Conservation (phyloP, 306 rosid species). For the Carpinus viminea region DNA sequence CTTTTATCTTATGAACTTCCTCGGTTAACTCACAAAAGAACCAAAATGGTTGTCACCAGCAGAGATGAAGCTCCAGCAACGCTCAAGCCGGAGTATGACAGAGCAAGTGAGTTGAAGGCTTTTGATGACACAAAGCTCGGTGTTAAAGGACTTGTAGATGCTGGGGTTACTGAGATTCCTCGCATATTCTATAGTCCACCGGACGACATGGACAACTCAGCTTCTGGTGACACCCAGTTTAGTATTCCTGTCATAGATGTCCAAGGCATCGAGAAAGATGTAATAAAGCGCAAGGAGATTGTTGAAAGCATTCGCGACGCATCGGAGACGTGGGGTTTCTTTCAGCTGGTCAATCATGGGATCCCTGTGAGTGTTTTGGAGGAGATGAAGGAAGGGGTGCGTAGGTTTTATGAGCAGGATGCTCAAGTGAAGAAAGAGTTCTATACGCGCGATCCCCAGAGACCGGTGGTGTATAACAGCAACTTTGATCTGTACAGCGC, state of each 20-base stretch:
- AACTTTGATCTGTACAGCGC: conserved; percentile 37
- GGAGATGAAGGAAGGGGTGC: conserved; percentile 35
- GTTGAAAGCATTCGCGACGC: conserved; percentile 32
- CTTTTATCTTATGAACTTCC: neutral
- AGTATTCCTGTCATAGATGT: conserved; percentile 50
- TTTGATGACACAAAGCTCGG: conserved; percentile 59
- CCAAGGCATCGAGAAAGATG: conserved; percentile 14
- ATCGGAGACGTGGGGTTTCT: conserved; percentile 43
- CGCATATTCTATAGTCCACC: conserved; percentile 40
- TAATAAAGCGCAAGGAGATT: conserved; percentile 19
- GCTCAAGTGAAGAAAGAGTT: conserved; percentile 32
- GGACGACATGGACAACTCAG: conserved; percentile 6
- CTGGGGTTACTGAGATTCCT: conserved; percentile 56
- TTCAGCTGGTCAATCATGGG: conserved; percentile 51
- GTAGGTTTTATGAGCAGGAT: conserved; percentile 41
- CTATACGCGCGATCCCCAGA: conserved; percentile 28
- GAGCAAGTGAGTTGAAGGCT: conserved; percentile 42
- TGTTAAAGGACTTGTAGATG: conserved; percentile 72
- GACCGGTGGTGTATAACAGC: conserved; percentile 24
- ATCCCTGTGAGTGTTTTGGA: conserved; percentile 34
- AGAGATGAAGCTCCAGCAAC: conserved; percentile 1
- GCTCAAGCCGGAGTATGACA: conserved; percentile 13
- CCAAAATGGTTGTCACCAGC: conserved; percentile 2
- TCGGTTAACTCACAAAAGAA: neutral
- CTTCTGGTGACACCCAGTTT: neutral